Conservation (phyloP, 164 flowering plant genomes). For the Akebia trifoliata region DNA sequence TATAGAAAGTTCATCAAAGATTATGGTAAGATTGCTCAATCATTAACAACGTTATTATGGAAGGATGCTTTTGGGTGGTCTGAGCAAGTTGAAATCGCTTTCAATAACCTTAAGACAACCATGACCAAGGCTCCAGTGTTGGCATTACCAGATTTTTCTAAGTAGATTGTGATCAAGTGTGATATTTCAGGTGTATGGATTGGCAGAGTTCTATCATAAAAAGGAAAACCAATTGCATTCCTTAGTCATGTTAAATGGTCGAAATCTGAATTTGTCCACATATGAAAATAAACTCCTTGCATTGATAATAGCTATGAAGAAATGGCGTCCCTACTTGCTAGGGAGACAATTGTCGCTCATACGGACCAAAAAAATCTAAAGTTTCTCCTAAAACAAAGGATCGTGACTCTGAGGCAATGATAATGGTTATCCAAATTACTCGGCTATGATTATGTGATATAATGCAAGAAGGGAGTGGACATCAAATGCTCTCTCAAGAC, state of each 20-base stretch:
- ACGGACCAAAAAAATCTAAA: no score
- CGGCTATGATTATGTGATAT: neutral
- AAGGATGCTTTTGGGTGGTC: no score
- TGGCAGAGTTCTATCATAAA: neutral
- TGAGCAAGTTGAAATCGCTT: neutral
- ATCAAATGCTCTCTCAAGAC: neutral
- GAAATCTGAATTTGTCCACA: neutral
- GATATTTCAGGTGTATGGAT: neutral
- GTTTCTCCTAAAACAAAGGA: no score
- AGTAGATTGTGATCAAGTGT: neutral
- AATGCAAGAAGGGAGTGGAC: neutral
- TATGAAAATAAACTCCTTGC: neutral
- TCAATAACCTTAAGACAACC: neutral
- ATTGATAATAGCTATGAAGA: no score
- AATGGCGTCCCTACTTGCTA: no score
- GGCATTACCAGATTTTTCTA: neutral
- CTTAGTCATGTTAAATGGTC: neutral
- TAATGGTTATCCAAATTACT: no score
- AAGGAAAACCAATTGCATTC: neutral
- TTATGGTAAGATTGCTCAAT: no score
- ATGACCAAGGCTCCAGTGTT: neutral
- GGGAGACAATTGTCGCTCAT: no score
- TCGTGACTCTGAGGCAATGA: no score
- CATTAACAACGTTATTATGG: no score
- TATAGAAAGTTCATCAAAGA: no score